Percentiles rank a stretch among this genome's conserved stretches.
Conservation (phyloP, 176 grass and related monocot species). For the Eremochloa ophiuroides region DNA sequence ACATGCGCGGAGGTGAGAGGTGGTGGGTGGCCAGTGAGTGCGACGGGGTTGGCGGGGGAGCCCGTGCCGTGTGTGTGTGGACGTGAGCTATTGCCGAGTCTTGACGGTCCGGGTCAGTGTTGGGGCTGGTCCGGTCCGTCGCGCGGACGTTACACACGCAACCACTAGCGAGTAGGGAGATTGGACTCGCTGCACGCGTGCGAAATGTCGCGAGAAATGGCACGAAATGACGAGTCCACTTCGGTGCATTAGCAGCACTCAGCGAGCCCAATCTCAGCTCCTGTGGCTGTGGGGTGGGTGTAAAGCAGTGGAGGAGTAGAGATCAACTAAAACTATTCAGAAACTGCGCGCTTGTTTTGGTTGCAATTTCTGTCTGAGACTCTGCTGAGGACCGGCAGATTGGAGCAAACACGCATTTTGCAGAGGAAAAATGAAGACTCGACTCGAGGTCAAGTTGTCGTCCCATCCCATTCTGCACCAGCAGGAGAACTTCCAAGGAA, state of each 20-base stretch:
- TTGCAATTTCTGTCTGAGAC: neutral
- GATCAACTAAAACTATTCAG: neutral
- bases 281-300: too few relatives aligned
- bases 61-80: slow-evolving; percentile 2
- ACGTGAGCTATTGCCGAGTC: neutral
- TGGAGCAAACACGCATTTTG: neutral
- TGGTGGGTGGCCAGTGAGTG: slow-evolving; percentile 5
- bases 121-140: neutral
- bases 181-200: neutral
- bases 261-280: too few relatives aligned
- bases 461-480: neutral
- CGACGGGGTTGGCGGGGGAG: slow-evolving; percentile 32
- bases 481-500: slow-evolving; percentile 27
- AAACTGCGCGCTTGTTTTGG: neutral
- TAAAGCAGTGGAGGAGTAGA: too few relatives aligned
- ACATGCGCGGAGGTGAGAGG: neutral
- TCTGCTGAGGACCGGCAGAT: neutral
- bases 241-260: too few relatives aligned
- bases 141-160: neutral
- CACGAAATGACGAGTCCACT: neutral
- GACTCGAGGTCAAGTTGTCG: neutral
- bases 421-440: neutral
- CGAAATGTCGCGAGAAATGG: neutral
- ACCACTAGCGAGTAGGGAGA: neutral
- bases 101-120: neutral